Evolutionary conservation across 2,329 filamentous ascomycete species (phyloP).

Genomic region (Bipolaris sorokiniana): DNA sequence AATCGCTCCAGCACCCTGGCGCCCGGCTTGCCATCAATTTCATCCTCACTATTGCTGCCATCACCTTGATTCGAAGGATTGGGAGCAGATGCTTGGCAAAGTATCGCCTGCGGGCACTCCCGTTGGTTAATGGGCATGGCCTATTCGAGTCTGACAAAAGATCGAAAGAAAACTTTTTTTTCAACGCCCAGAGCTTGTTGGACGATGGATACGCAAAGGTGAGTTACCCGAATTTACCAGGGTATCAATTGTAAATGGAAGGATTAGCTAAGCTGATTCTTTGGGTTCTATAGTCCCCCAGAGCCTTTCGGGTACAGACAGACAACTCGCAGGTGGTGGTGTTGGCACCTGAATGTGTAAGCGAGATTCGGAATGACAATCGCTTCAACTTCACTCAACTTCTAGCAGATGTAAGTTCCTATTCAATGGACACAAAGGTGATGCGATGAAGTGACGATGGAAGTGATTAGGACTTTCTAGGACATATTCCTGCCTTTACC

Average conservation of each 20-base stretch:
- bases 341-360: neutral
- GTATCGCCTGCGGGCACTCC: neutral
- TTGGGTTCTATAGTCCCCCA: neutral
- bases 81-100: neutral
- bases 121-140: neutral
- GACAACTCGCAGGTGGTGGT: slow-evolving; percentile 2
- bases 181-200: neutral
- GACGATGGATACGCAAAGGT: neutral
- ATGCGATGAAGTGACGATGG: neutral
- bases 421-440: neutral
- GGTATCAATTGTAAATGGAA: neutral
- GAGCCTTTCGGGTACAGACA: slow-evolving; percentile 1
- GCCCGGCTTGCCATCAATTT: neutral
- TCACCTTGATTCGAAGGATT: neutral
- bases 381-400: neutral
- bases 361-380: neutral
- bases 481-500: neutral
- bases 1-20: neutral
- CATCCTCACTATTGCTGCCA: neutral
- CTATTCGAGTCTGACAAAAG: neutral
- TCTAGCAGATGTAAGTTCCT: slow-evolving; percentile 1
- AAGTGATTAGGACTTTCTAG: neutral
- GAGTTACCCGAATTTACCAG: neutral
- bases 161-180: neutral
- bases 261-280: neutral